A percentile compares a stretch with the other conserved stretches of the same genome.
These are phyloP conservation scores for Scolecobasidium constrictum DNA, from an alignment of 2,329 filamentous ascomycete genomes.

Conservation along the genomic window DNA sequence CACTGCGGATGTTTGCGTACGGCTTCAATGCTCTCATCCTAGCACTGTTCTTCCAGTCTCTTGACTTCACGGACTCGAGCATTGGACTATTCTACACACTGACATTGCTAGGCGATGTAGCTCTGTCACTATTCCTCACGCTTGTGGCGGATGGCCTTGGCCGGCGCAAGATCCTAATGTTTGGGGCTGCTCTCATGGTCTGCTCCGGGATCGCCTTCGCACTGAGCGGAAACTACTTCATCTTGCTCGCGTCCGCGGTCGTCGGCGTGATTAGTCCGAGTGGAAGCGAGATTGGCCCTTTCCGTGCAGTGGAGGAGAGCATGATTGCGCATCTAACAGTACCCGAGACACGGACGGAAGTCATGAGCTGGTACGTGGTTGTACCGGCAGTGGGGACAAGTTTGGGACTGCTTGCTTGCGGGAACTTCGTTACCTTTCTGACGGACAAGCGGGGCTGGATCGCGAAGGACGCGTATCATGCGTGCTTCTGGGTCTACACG, in stretches of 20 bases:
- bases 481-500: constrained; percentile 11
- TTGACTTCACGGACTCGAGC: constrained; percentile 23
- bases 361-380: constrained; percentile 30
- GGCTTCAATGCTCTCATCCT: constrained; percentile 25
- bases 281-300: constrained; percentile 30
- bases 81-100: constrained; percentile 31
- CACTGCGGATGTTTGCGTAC: constrained; percentile 25
- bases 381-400: constrained; percentile 26
- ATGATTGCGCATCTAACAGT: constrained; percentile 25
- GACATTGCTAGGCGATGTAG: constrained; percentile 27
- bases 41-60: constrained; percentile 23
- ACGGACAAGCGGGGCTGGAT: constrained; percentile 5
- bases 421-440: constrained; percentile 3
- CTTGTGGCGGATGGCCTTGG: constrained; percentile 25
- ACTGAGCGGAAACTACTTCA: constrained; percentile 19
- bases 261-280: constrained; percentile 27
- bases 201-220: constrained; percentile 25
- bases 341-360: constrained; percentile 21
- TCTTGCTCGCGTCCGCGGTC: constrained; percentile 23
- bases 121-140: constrained; percentile 25
- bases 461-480: constrained; percentile 9
- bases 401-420: constrained; percentile 20
- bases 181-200: constrained; percentile 24
- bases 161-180: constrained; percentile 21
- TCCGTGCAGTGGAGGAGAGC: constrained; percentile 28